These are phyloP conservation scores for Penicillium crustosum DNA, from an alignment of 2,329 filamentous ascomycete genomes.

Conservation along the genomic window DNA sequence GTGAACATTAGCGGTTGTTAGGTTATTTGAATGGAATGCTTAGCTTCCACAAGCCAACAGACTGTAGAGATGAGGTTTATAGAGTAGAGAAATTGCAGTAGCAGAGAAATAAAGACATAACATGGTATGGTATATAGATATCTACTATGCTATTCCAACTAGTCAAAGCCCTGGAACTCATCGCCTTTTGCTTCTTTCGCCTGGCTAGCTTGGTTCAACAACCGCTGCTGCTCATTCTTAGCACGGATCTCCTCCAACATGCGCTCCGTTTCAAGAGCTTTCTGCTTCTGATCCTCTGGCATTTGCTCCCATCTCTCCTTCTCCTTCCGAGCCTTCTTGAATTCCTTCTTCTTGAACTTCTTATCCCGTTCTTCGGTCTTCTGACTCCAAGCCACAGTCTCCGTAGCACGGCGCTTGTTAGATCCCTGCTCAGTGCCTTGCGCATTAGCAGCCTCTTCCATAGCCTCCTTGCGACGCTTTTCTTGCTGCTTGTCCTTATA, in stretches of 20 bases:
- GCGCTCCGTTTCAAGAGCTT: slow-evolving; percentile 62
- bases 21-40: not conserved
- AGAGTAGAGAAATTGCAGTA: not conserved
- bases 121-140: not conserved
- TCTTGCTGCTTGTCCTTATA: slow-evolving; percentile 74
- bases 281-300: slow-evolving; percentile 67
- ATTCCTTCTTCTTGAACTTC: slow-evolving; percentile 62
- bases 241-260: slow-evolving; percentile 65
- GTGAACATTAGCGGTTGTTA: not conserved
- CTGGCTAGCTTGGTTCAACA: slow-evolving; percentile 20
- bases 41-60: not conserved
- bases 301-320: slow-evolving; percentile 63
- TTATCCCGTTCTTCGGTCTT: slow-evolving; percentile 66
- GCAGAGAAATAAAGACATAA: not conserved
- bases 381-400: slow-evolving; percentile 69
- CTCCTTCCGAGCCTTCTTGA: slow-evolving; percentile 63
- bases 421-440: slow-evolving; percentile 33
- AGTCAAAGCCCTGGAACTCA: slow-evolving; percentile 62
- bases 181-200: slow-evolving; percentile 27
- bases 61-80: not conserved
- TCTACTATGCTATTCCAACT: slow-evolving; percentile 6
- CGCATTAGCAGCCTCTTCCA: slow-evolving; percentile 50
- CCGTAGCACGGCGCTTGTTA: slow-evolving; percentile 57
- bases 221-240: slow-evolving; percentile 48
- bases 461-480: slow-evolving; percentile 59